phyloP scores from a whole-genome alignment of 2,329 filamentous ascomycete species.

The Trichothecium sympodiale region DNA sequence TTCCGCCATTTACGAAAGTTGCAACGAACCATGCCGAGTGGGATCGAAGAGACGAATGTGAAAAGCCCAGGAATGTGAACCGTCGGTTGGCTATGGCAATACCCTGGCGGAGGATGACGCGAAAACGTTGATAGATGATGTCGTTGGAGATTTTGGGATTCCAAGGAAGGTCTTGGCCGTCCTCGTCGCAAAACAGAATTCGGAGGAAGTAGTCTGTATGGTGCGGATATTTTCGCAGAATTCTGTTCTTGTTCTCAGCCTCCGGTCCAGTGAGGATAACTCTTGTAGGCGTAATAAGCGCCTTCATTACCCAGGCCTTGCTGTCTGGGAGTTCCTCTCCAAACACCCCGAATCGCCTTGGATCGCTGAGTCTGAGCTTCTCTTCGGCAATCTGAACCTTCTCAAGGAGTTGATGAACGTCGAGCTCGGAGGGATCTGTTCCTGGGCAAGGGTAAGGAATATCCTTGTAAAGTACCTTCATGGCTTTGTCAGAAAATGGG shows the following conservation, averaged over 20 bases:
- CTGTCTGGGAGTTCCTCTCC: slow-evolving; percentile 20
- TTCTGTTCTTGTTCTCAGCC: slow-evolving; percentile 56
- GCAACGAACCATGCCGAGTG: slow-evolving; percentile 58
- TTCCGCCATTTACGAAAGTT: slow-evolving; percentile 27
- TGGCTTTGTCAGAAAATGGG: slow-evolving; percentile 38
- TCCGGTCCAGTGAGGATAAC: slow-evolving; percentile 49
- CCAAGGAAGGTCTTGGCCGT: slow-evolving; percentile 51
- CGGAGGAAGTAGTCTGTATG: slow-evolving; percentile 55
- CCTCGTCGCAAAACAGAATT: slow-evolving; percentile 65
- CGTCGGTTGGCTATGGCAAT: slow-evolving; percentile 52
- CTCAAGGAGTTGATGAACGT: slow-evolving; percentile 26
- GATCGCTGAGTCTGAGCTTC: slow-evolving; percentile 16
- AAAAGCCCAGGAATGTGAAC: slow-evolving; percentile 65
- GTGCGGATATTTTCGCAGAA: slow-evolving; percentile 53
- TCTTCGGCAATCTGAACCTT: slow-evolving; percentile 29
- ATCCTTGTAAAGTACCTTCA: slow-evolving; percentile 38
- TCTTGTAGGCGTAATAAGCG: slow-evolving; percentile 48
- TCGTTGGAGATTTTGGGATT: slow-evolving; percentile 36
- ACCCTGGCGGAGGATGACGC: slow-evolving; percentile 42
- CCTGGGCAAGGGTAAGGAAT: slow-evolving; percentile 45
- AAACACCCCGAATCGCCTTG: slow-evolving; percentile 13
- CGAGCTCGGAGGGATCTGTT: slow-evolving; percentile 28
- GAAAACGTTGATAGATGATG: slow-evolving; percentile 48
- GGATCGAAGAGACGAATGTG: slow-evolving; percentile 63
- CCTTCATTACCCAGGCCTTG: slow-evolving; percentile 41